phyloP scores from a whole-genome alignment of 2,329 filamentous ascomycete species.

The Exophiala calicioides region DNA sequence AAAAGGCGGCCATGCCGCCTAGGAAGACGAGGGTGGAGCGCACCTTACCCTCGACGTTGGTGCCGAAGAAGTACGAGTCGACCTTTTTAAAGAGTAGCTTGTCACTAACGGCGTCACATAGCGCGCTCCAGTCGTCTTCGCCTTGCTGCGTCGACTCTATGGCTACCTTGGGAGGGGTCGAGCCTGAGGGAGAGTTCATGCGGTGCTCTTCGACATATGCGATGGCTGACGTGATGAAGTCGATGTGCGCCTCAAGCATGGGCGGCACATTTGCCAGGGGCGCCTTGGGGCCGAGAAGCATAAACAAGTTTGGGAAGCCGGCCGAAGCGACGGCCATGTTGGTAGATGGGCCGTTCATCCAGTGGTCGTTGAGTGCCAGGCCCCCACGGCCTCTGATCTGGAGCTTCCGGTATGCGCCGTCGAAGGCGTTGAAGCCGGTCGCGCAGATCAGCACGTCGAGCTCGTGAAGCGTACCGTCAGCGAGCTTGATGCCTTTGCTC shows the following conservation, averaged over 20 bases:
- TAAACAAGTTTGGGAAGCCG: conserved; percentile 53
- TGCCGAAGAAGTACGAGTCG: conserved; percentile 57
- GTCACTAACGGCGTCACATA: conserved; percentile 31
- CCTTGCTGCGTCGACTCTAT: conserved; percentile 36
- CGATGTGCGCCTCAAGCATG: conserved; percentile 56
- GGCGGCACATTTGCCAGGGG: conserved; percentile 60
- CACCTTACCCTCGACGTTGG: conserved; percentile 55
- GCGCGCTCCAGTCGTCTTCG: conserved; percentile 49
- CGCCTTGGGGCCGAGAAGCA: conserved; percentile 56
- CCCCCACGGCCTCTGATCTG: conserved; percentile 46
- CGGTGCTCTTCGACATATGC: conserved; percentile 37
- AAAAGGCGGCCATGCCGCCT: conserved; percentile 16
- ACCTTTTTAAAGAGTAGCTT: conserved; percentile 40
- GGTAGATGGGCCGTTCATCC: conserved; percentile 38
- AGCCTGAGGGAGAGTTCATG: conserved; percentile 48
- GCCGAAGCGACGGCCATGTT: conserved; percentile 44
- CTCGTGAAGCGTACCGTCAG: conserved; percentile 30
- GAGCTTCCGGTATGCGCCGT: conserved; percentile 35
- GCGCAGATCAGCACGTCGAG: conserved; percentile 33
- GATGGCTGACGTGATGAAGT: conserved; percentile 43
- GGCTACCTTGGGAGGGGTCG: neutral
- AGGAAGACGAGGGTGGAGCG: conserved; percentile 17
- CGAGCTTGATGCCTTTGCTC: conserved; percentile 31
- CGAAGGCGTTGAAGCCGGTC: conserved; percentile 34
- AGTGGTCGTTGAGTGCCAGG: conserved; percentile 37